Base-by-base conservation (phyloP, 768 basidiomycete species). In the Naematelia aurantialba region DNA sequence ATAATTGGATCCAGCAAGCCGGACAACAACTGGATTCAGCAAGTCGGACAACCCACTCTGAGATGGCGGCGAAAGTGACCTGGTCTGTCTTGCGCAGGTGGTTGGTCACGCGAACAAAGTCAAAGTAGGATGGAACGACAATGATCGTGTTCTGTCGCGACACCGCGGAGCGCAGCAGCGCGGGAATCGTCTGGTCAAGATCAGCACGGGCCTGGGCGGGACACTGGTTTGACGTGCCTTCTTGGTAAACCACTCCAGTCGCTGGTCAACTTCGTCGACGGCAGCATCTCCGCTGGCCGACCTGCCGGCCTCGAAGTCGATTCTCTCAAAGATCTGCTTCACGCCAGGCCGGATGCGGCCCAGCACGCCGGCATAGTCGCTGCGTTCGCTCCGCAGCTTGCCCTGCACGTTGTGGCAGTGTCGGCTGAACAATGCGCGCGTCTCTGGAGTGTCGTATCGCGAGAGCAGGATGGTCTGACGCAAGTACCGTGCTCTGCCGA, bases 71-170 rank as follows among this genome's bases (percentile, higher is more conserved):
- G 73, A 88, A 94, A 1, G 85, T 83, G 30, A 89, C 81, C 14
- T 85, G 83, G 11, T 82, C 80, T 58, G 82, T 79, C 76, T 89
- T 90, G 55, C 85, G 83, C 79, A 97, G 85, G 77, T 89, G 81
- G 60, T 92, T 91, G 59, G 89, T 87, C 8, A 99, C 81, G 21
- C 91, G 85, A 58, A 97, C 89, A 73, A 93, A 98, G 78, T 98
- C 96, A 74, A 94, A 93, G 52, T 93, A 97, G 0, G 91, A 93
- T 0, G 96, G 92, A 17, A 99, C 80, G 74, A 97, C 89, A 63
- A 98, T 82, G 52, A 87, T 82, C 0, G 92, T 91, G 73, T 91
- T 91, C 25, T 85, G 81, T 64, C 91, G 90, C 77, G 90, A 89
- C 4, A 98, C 90, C 0, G 96, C 96, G 1, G 93, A 97, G 78